A percentile compares a stretch with the other conserved stretches of the same genome.
phyloP scores from a whole-genome alignment of 2,329 filamentous ascomycete species.

The Botrytis galanthina region DNA sequence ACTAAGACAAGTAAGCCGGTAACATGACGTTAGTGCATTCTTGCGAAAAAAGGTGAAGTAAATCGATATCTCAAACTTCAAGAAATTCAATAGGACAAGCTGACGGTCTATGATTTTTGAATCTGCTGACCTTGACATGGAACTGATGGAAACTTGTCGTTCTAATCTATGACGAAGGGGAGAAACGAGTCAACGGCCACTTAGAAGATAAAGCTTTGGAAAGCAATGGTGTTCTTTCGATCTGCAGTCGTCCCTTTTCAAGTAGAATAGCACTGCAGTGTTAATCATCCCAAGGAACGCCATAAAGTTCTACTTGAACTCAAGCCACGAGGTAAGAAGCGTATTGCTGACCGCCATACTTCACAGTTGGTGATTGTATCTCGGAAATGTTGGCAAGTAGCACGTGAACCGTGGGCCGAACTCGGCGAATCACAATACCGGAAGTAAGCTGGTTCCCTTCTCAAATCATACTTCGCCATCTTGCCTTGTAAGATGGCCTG shows the following conservation, averaged over 20 bases:
- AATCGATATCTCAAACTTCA: background rate
- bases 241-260: background rate
- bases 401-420: background rate
- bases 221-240: background rate
- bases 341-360: background rate
- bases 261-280: background rate
- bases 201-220: background rate
- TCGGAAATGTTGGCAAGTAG: background rate
- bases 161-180: background rate
- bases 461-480: background rate
- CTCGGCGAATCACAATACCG: background rate
- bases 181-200: background rate
- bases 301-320: background rate
- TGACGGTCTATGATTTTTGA: background rate
- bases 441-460: background rate
- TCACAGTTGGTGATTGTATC: background rate
- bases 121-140: background rate
- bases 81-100: background rate
- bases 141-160: rapidly evolving
- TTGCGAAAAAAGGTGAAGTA: background rate
- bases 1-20: background rate
- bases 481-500: background rate
- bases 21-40: background rate
- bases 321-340: background rate
- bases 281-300: background rate